Conservation (phyloP, 176 grass and related monocot species). For the Oryza nivara region DNA sequence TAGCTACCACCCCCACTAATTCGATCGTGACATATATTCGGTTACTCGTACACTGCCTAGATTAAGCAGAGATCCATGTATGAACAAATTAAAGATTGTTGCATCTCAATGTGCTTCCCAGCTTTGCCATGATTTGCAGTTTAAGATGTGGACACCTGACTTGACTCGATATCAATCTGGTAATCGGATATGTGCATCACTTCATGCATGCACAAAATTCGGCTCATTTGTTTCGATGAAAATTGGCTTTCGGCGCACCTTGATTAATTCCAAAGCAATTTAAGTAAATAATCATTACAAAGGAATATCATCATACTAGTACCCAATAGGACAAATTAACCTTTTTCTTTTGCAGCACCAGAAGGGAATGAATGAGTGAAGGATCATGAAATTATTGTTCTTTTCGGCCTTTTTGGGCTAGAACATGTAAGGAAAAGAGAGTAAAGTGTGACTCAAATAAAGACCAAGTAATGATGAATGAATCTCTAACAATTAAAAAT, state of each 20-base stretch:
- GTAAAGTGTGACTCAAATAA: slow-evolving; percentile 27
- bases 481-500: background rate
- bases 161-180: background rate
- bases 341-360: background rate
- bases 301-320: slow-evolving; percentile 20
- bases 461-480: slow-evolving; percentile 8
- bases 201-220: no score
- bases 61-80: background rate
- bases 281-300: slow-evolving; percentile 6
- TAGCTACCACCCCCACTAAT: background rate
- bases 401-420: background rate
- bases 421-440: slow-evolving; percentile 1
- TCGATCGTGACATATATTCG: background rate
- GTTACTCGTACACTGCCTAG: slow-evolving; percentile 2
- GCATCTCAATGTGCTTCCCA: background rate
- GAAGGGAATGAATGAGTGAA: slow-evolving; percentile 8
- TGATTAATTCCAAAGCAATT: background rate
- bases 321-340: slow-evolving; percentile 33
- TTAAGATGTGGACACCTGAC: background rate
- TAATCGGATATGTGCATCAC: background rate
- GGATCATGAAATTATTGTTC: background rate
- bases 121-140: background rate
- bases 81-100: slow-evolving; percentile 5
- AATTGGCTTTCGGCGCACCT: slow-evolving; percentile 37
- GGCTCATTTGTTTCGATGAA: background rate